Evolutionary conservation across 345 rosid genomes (phyloP), one percentile per base, ranked within the genome.

Genomic region (Angophora floribunda): DNA sequence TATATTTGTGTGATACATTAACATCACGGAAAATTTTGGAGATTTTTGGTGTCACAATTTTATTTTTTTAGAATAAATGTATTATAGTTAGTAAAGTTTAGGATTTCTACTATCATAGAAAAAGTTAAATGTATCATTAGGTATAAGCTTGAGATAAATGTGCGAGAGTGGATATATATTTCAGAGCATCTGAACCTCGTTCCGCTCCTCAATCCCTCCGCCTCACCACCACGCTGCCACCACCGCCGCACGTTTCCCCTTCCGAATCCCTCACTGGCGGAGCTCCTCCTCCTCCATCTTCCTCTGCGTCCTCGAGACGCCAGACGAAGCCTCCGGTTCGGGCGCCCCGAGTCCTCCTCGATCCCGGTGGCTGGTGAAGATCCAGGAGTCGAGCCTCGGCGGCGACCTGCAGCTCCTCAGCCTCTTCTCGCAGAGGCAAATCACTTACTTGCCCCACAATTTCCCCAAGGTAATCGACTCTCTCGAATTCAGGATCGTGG

Each of bases 161-260:
- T n/a, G n/a, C n/a, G n/a, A n/a, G n/a, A n/a, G n/a, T n/a, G n/a
- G n/a, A n/a, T n/a, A n/a, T n/a, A n/a, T n/a, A n/a, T 87, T 91
- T 45, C 86, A 91, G 26, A 86, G 90, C 47, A 90, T 89, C 88
- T 92, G 91, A 90, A 53, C 53, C 7, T 41, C 89, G n/a, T 92
- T 89, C 90, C 89, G 88, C 21, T 87, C 88, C 51, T 50, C 67
- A 16, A 8, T 84, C 84, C 88, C 91, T 22, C 57, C 28, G 49
- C 8, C 41, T 65, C 4, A 9, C 30, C 57, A 22, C 15, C n/a
- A n/a, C n/a, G n/a, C n/a, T n/a, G 4, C n/a, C n/a, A n/a, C n/a
- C n/a, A n/a, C 45, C 49, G 78, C 36, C 52, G 4, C 7, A 51
- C 36, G 19, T 7, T 15, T 67, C 86, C 51, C 63, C 7, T 15